Base-by-base conservation (phyloP, 2,329 filamentous ascomycete species). In the Talaromyces verruculosus region DNA sequence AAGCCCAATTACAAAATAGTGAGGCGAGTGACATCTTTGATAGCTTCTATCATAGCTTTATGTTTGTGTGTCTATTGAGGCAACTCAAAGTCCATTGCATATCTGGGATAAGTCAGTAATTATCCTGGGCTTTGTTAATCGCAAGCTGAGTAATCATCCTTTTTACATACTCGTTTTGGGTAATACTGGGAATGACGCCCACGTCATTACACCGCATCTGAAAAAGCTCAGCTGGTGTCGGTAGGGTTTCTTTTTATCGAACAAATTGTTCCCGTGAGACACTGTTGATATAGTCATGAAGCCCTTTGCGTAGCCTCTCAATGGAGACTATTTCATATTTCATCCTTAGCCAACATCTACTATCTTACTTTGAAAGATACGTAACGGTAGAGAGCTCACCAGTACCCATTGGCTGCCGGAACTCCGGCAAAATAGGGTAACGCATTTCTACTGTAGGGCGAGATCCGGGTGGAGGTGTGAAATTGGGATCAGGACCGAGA, bases 11-110 rank as follows among this genome's bases (percentile, higher is more conserved):
- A 60, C 57, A 60, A 45, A 19, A 60, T 60, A 15, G 57, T 60
- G 17, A 45, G 37, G 17, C 39, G 39, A 22, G 57, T 60, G 13
- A 45, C 57, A 13, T 60, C 57, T 45, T 60, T 60, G 17, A 60
- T 45, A 41, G 45, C 57, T 33, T 60, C 57, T 33, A 45, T 37
- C 57, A 60, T 60, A 39, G 57, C 57, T 19, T 60, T 39, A 25
- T 60, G 57, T 33, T 60, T 39, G 39, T 60, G 39, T 60, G 45
- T 60, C 57, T 39, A 60, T 45, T 60, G 57, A 60, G 57, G 57
- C 15, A 60, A 15, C 39, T 60, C 57, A 60, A 60, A 30, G 17
- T 60, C 15, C 57, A 60, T 60, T 60, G 57, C 57, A 33, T 60
- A 60, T 60, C 57, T 60, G 25, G 11, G 22, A 49, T 17, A 19